Evolutionary conservation across 176 grass and related monocot genomes (phyloP), one percentile per base, ranked within the genome.

Genomic region (Luzula sylvatica): DNA sequence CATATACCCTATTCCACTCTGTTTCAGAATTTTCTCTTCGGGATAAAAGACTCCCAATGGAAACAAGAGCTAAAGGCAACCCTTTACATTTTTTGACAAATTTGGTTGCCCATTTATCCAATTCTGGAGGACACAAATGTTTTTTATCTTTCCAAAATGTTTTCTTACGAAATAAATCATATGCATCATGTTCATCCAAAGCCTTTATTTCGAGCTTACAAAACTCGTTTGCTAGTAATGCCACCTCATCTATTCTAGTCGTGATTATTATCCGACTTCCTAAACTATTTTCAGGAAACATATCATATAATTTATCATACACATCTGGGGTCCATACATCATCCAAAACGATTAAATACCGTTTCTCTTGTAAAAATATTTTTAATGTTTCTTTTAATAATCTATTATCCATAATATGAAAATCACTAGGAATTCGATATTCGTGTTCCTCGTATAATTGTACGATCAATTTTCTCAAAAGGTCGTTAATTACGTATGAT

Each of bases 321-420:
- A 27, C 66, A 29, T 8, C 11, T n/a, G 25, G 15, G 16, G 53
- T 28, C 66, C 66, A 72, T 19, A 72, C 56, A 52, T 72, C 68
- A 52, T 72, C 68, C 2, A 72, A 19, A 8, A 72, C 56, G 26
- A 63, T 18, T 19, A 63, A 20, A 52, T n/a, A 72, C 20, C 46
- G 50, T 13, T 72, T 72, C 19, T 21, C 8, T 15, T 11, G 22
- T 1, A 69, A n/a, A 4, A 30, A 0, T 0, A 20, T 0, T 4
- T 21, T 58, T 32, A 69, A 69, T n/a, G 46, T 35, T 35, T 35
- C 30, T 35, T 35, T 35, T 35, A 35, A 35, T 35, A 35, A 7
- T 35, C 30, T 35, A 11, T 30, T 4, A 14, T 19, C 22, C 66
- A 69, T n/a, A 0, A 46, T 58, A 20, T 70, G 18, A 1, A 22